Evolutionary conservation across 164 flowering plant genomes (phyloP).

Genomic region (Annona squamosa): DNA sequence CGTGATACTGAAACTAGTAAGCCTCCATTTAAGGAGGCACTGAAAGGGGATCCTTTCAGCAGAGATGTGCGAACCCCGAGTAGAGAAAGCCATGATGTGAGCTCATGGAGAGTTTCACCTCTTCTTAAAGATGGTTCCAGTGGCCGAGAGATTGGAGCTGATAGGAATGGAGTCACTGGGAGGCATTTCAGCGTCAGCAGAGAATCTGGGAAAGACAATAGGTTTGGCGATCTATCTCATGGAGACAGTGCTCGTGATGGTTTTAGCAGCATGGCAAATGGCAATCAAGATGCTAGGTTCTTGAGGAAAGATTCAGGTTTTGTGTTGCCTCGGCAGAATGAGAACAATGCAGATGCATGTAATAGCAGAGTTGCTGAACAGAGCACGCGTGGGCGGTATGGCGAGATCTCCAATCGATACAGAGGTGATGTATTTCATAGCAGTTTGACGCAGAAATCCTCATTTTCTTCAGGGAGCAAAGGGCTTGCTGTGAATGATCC

Average conservation of each 20-base stretch:
- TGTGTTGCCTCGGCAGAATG: conserved; percentile 42
- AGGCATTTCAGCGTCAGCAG: conserved; percentile 19
- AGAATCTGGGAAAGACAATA: conserved; percentile 29
- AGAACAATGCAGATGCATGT: conserved; percentile 39
- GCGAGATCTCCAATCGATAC: conserved; percentile 36
- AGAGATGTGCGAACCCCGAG: conserved; percentile 28
- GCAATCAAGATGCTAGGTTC: conserved; percentile 23
- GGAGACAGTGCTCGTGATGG: conserved; percentile 24
- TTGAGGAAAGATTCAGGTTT: conserved; percentile 40
- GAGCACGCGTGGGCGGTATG: conserved; percentile 29
- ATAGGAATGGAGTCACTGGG: conserved; percentile 30
- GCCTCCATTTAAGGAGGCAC: conserved; percentile 40
- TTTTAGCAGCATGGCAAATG: conserved; percentile 14
- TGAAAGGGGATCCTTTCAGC: conserved; percentile 17
- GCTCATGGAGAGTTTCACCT: conserved; percentile 52
- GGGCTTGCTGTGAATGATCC: conserved; percentile 43
- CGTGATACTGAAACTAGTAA: conserved; percentile 50
- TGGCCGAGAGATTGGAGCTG: conserved; percentile 27
- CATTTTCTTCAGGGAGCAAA: conserved; percentile 40
- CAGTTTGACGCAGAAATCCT: conserved; percentile 31
- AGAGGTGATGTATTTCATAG: conserved; percentile 39
- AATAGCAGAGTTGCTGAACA: conserved; percentile 34
- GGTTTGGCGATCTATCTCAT: conserved; percentile 10
- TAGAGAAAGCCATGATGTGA: conserved; percentile 55
- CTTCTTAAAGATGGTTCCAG: conserved; percentile 29